These are phyloP conservation scores for Xerocomus subilludens DNA, from an alignment of 1,284 basidiomycete genomes.

Conservation along the genomic window DNA sequence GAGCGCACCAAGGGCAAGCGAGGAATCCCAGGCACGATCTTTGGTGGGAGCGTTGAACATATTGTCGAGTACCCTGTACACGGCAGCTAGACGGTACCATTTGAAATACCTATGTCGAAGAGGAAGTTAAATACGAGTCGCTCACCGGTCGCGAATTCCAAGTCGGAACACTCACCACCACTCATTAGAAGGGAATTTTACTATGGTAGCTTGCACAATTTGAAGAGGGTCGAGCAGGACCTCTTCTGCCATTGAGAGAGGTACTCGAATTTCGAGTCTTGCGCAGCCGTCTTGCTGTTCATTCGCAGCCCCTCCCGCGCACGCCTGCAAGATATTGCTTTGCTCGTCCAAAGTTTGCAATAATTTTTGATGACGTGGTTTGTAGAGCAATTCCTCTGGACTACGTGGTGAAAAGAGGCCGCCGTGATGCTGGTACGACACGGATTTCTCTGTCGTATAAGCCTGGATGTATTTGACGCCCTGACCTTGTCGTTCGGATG, in stretches of 20 bases:
- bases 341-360: not conserved
- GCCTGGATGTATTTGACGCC: conserved; percentile 11
- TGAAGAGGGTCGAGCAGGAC: not conserved
- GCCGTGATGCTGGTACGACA: conserved; percentile 13
- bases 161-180: conserved; percentile 9
- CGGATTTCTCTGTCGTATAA: conserved; percentile 14
- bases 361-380: not conserved
- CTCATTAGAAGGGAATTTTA: not conserved
- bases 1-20: not conserved
- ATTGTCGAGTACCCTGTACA: not conserved
- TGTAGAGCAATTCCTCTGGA: not conserved
- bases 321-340: not conserved
- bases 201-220: not conserved
- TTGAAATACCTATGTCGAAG: conserved; percentile 9
- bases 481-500: not conserved
- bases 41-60: not conserved
- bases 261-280: not conserved
- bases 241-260: not conserved
- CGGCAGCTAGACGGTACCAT: not conserved
- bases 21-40: not conserved
- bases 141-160: no score
- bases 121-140: not conserved
- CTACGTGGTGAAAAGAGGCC: not conserved
- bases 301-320: not conserved
- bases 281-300: conserved; percentile 9